These are phyloP conservation scores for Chamaenerion angustifolium DNA, from an alignment of 345 rosid species.

Conservation along the genomic window DNA sequence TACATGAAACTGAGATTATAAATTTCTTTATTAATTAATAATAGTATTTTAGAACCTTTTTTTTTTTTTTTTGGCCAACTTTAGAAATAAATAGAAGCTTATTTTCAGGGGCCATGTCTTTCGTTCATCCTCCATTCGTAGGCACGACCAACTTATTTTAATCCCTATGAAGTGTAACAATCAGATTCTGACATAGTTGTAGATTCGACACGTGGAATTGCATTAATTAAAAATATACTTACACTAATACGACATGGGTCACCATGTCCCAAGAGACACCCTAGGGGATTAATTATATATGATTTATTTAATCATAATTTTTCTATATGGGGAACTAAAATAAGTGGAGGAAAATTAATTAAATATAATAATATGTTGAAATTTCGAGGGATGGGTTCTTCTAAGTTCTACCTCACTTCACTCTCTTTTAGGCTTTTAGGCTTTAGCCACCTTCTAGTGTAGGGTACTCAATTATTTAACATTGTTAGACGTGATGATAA, in stretches of 20 bases:
- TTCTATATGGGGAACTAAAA: no score
- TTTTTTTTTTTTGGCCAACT: no score
- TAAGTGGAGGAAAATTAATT: no score
- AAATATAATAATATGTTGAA: no score
- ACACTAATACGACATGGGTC: conserved; percentile 19
- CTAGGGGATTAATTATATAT: neutral
- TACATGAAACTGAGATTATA: conserved; percentile 15
- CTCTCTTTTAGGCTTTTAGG: no score
- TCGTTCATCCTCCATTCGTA: conserved; percentile 16
- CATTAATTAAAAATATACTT: neutral
- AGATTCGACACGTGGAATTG: conserved; percentile 7
- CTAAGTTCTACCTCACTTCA: no score
- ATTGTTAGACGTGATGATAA: no score
- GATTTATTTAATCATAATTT: no score
- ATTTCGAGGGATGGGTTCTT: no score
- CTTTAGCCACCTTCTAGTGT: no score
- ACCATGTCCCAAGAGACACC: conserved; percentile 6
- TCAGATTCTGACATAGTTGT: neutral
- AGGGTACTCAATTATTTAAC: no score
- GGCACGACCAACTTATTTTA: conserved; percentile 22
- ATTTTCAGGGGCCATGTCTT: conserved; percentile 22
- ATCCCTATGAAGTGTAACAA: neutral
- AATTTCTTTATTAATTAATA: neutral
- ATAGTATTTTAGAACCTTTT: conserved; percentile 5
- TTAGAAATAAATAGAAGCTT: conserved; percentile 11